Percentiles rank a stretch among this genome's conserved stretches.
Evolutionary conservation across 306 rosid genomes (phyloP).

Genomic region (Cicer cuneatum): DNA sequence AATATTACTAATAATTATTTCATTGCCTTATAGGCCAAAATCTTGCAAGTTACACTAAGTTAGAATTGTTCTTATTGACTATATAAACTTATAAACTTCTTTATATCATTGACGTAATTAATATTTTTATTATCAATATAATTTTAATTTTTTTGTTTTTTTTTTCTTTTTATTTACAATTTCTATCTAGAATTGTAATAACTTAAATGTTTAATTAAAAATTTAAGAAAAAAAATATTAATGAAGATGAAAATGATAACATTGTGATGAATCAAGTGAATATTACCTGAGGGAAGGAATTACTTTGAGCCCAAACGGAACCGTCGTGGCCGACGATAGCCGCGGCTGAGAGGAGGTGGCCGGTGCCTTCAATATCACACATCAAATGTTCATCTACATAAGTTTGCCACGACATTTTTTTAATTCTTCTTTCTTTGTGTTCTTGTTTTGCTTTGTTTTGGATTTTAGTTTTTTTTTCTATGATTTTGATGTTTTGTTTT

Average conservation of each 20-base stretch:
- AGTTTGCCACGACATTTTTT: constrained; percentile 91
- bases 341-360: constrained; percentile 75
- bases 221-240: neutral
- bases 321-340: constrained; percentile 88
- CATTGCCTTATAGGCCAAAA: too few relatives aligned
- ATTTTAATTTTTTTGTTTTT: too few relatives aligned
- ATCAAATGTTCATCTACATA: constrained; percentile 95
- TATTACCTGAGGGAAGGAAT: constrained; percentile 79
- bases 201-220: neutral
- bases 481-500: neutral
- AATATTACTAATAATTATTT: too few relatives aligned
- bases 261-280: neutral
- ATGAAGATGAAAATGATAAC: neutral
- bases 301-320: constrained; percentile 89
- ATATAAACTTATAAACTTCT: too few relatives aligned
- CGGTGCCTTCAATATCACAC: constrained; percentile 88
- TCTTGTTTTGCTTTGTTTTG: neutral
- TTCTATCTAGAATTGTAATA: too few relatives aligned
- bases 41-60: too few relatives aligned
- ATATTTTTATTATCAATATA: too few relatives aligned
- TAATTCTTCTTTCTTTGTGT: neutral
- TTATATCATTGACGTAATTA: too few relatives aligned
- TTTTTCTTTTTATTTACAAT: too few relatives aligned
- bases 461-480: neutral
- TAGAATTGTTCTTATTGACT: too few relatives aligned